These are phyloP conservation scores for Rhodotorula mucilaginosa DNA, from an alignment of 1,284 basidiomycete genomes.

Conservation along the genomic window DNA sequence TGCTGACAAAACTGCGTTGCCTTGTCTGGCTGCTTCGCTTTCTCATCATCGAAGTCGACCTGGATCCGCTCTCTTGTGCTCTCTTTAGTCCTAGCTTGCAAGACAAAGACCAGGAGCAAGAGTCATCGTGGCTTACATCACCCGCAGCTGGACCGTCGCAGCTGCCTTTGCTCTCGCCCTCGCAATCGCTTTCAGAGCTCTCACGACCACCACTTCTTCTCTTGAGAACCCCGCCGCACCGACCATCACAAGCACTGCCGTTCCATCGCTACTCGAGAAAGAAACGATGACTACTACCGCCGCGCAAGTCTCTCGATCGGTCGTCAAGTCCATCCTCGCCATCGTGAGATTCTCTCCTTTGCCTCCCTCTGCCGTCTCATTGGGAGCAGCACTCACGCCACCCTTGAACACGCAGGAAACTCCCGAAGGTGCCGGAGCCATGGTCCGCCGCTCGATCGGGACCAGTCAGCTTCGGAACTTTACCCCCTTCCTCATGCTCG, in stretches of 20 bases:
- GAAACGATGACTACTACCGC: constrained; percentile 36
- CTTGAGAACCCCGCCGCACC: background rate
- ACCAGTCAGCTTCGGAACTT: constrained; percentile 70
- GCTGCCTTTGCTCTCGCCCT: background rate
- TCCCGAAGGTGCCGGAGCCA: constrained; percentile 81
- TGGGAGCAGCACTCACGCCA: too few species aligned
- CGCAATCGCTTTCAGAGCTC: background rate
- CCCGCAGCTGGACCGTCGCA: background rate
- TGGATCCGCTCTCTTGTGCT: background rate
- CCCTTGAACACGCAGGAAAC: constrained; percentile 61
- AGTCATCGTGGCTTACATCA: constrained; percentile 14
- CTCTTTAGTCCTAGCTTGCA: background rate
- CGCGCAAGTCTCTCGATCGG: constrained; percentile 59
- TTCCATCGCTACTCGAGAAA: constrained; percentile 3
- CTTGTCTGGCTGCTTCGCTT: background rate
- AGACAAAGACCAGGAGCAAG: background rate
- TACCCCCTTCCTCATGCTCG: constrained; percentile 72
- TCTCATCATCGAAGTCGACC: background rate
- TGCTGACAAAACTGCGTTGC: background rate
- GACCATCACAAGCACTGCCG: background rate
- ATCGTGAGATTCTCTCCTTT: constrained; percentile 50
- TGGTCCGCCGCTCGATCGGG: constrained; percentile 87
- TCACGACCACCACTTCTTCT: background rate
- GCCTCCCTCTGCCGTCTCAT: too few species aligned
- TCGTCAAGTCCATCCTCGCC: constrained; percentile 72